Conservation (phyloP, 2,329 filamentous ascomycete species). For the Penicillium griseofulvum region DNA sequence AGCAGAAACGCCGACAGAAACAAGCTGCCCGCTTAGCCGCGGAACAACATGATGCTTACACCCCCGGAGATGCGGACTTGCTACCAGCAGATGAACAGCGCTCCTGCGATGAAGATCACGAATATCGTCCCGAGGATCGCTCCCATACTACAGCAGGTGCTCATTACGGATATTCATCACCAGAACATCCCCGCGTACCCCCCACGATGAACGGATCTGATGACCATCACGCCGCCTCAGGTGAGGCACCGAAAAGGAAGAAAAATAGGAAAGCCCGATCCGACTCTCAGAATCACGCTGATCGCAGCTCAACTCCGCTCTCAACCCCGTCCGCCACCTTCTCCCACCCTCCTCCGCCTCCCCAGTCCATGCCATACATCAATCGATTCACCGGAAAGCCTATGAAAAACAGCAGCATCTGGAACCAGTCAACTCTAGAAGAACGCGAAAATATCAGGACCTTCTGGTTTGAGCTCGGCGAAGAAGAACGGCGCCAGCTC, state of each 20-base stretch:
- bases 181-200: conserved; percentile 14
- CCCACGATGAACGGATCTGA: conserved; percentile 21
- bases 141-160: conserved; percentile 52
- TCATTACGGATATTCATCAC: conserved; percentile 52
- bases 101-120: conserved; percentile 32
- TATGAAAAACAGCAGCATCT: conserved; percentile 77
- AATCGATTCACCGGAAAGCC: conserved; percentile 46
- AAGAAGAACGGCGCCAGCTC: conserved; percentile 89
- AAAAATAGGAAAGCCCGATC: conserved; percentile 39
- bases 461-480: conserved; percentile 92
- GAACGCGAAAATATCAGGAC: conserved; percentile 97
- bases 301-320: conserved; percentile 40
- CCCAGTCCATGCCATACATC: conserved; percentile 44
- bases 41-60: conserved; percentile 43
- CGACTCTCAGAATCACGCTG: conserved; percentile 36
- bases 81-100: conserved; percentile 27
- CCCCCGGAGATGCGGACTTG: conserved; percentile 27
- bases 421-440: conserved; percentile 92
- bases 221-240: conserved; percentile 20
- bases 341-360: conserved; percentile 42
- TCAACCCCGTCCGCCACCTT: conserved; percentile 46
- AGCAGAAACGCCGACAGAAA: conserved; percentile 89
- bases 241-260: conserved; percentile 43
- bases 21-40: conserved; percentile 69
- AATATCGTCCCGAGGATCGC: conserved; percentile 35